Base-by-base conservation (phyloP, 1,139 yeast species). In the Suhomyces bolitotheri region DNA sequence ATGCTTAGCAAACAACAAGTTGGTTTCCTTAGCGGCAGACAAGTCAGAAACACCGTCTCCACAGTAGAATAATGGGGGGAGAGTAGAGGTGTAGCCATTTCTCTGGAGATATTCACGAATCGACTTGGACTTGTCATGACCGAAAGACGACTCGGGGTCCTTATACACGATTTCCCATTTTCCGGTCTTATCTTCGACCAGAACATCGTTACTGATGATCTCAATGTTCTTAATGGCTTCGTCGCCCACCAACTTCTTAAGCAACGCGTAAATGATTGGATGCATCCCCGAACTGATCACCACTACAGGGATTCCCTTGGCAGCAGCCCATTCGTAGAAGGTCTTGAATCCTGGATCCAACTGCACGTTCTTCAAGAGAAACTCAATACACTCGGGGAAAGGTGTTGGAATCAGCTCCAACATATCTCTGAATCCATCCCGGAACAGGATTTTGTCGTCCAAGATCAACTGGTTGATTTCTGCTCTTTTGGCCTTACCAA, bases 21-120 rank as follows among this genome's bases (percentile, higher is more conserved):
- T 90, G 33, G 98, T 89, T 60, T 92, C 97, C 56, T 84, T 82
- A 21, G 97, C 97, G 16, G 98, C 98, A 43, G 89, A 80, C 48
- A 92, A 71, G 60, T 92, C 99, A 36, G 95, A 82, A 19, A 92
- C 97, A 42, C 99, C 99, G 58, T 92, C 98, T 39, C 98, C 98
- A 56, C 95, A 86, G 69, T 92, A 92, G 58, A 90, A 86, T 50
- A 89, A 71, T 29, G 43, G 36, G 11, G 54, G 41, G 7, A 45
- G 36, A 21, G 44, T 43, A 7, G 46, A 35, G 12, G 54, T 39
- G 65, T 63, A 55, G 53, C 66, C 49, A 70, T 74, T 58, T 58
- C 66, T 45, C 43, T 56, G 49, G 60, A 71, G 76, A 54, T 78
- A 85, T 27, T 87, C 85, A 41, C 76, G 73, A 50, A 90, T 89